Conservation (phyloP, 2,329 filamentous ascomycete genomes). For the Fusarium nurragi region DNA sequence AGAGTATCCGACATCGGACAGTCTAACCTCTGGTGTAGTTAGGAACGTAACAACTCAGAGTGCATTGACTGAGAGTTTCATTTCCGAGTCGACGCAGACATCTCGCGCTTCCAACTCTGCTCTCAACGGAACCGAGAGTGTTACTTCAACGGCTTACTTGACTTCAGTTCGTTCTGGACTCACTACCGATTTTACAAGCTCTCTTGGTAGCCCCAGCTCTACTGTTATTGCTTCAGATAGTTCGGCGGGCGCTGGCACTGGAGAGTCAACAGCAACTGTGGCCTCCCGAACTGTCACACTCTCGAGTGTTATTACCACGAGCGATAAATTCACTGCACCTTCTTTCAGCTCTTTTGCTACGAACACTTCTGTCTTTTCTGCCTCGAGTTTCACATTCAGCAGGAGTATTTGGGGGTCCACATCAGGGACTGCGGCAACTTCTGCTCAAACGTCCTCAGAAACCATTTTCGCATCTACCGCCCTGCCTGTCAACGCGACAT, state of each 20-base stretch:
- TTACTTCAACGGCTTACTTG: slow-evolving; percentile 17
- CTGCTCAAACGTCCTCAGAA: not conserved
- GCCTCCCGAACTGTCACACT: not conserved
- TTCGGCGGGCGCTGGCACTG: slow-evolving; percentile 2
- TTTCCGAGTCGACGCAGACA: not conserved
- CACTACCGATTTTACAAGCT: not conserved
- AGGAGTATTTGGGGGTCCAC: not conserved
- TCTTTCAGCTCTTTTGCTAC: not conserved
- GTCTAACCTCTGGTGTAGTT: not conserved
- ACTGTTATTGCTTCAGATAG: not conserved
- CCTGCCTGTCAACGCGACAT: slow-evolving; percentile 14
- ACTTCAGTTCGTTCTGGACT: not conserved
- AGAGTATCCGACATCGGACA: not conserved
- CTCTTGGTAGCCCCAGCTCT: not conserved
- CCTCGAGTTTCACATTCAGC: not conserved
- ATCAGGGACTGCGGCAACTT: not conserved
- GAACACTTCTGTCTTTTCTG: slow-evolving; percentile 8
- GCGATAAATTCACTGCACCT: not conserved
- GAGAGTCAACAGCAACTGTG: not conserved
- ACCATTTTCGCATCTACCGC: slow-evolving; percentile 10
- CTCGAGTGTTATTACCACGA: slow-evolving; percentile 1
- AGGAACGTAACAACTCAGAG: not conserved
- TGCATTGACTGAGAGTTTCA: not conserved
- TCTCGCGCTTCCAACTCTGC: not conserved
- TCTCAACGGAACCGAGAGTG: not conserved